Percentiles rank a stretch among this genome's conserved stretches.
Evolutionary conservation across 257 asterid species (phyloP).

Genomic region (Nyctanthes arbortristis): DNA sequence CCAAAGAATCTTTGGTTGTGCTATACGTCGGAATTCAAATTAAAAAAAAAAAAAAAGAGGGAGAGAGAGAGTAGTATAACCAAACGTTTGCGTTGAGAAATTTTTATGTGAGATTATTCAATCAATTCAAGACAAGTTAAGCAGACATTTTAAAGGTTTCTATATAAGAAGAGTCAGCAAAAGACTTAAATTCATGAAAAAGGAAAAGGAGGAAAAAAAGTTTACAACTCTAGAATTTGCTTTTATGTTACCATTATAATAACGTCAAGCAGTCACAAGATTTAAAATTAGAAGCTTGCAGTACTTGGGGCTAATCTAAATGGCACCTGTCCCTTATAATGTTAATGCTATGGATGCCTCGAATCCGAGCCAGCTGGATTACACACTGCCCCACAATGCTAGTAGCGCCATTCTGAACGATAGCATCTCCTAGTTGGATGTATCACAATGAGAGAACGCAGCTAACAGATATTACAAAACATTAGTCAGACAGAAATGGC

Average conservation of each 20-base stretch:
- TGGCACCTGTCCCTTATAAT: constrained; percentile 87
- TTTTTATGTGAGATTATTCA: neutral
- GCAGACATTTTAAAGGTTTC: no score
- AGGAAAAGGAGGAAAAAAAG: neutral
- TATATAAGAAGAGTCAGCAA: neutral
- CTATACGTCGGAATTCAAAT: neutral
- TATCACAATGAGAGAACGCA: constrained; percentile 21
- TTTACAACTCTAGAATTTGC: neutral
- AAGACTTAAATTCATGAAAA: constrained; percentile 11
- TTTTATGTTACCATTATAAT: constrained; percentile 14
- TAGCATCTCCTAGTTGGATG: constrained; percentile 64
- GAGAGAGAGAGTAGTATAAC: neutral
- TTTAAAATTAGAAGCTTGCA: neutral
- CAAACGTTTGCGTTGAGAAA: neutral
- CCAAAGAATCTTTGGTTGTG: neutral
- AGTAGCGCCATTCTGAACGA: constrained; percentile 97
- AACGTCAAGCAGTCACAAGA: constrained; percentile 5
- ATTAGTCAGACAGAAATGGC: constrained; percentile 5
- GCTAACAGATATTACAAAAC: constrained; percentile 12
- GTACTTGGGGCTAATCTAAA: constrained; percentile 3
- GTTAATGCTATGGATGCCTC: constrained; percentile 74
- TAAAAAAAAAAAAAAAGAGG: no score
- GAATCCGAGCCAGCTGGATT: constrained; percentile 85
- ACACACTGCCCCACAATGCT: constrained; percentile 96
- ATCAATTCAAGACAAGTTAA: neutral